Conservation (phyloP, 345 rosid genomes). For the Lumnitzera littorea region DNA sequence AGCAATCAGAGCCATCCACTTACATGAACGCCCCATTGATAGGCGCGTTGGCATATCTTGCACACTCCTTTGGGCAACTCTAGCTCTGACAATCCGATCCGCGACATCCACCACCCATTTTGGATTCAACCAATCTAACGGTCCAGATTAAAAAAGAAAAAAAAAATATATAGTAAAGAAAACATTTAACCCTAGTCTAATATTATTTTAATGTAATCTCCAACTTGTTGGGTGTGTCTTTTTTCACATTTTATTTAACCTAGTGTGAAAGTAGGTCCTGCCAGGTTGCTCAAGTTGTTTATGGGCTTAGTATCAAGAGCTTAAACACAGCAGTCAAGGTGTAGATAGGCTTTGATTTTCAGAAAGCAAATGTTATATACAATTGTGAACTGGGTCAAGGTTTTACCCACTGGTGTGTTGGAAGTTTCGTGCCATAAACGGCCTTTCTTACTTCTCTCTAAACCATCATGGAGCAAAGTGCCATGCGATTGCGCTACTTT, state of each 20-base stretch:
- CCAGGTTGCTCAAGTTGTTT: background rate
- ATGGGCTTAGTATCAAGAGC: background rate
- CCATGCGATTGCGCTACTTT: no score
- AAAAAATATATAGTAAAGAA: no score
- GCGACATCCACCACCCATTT: no score
- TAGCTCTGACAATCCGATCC: constrained; percentile 3
- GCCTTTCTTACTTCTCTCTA: constrained; percentile 4
- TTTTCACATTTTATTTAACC: no score
- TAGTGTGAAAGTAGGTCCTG: no score
- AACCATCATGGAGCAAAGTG: background rate
- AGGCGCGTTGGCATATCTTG: constrained; percentile 79
- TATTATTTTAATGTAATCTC: no score
- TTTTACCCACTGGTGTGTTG: constrained; percentile 4
- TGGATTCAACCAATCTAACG: background rate
- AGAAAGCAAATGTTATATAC: no score
- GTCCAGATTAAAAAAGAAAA: no score
- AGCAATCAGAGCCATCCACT: constrained; percentile 92
- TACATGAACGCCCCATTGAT: constrained; percentile 92
- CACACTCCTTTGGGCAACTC: constrained; percentile 84
- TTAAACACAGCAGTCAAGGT: constrained; percentile 13
- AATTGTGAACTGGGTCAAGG: background rate
- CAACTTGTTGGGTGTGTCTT: no score
- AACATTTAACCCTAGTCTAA: no score
- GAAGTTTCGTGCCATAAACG: constrained; percentile 17
- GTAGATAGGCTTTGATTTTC: background rate